Conservation (phyloP, 805 yeast genomes). For the Kodamaea laetipori region DNA sequence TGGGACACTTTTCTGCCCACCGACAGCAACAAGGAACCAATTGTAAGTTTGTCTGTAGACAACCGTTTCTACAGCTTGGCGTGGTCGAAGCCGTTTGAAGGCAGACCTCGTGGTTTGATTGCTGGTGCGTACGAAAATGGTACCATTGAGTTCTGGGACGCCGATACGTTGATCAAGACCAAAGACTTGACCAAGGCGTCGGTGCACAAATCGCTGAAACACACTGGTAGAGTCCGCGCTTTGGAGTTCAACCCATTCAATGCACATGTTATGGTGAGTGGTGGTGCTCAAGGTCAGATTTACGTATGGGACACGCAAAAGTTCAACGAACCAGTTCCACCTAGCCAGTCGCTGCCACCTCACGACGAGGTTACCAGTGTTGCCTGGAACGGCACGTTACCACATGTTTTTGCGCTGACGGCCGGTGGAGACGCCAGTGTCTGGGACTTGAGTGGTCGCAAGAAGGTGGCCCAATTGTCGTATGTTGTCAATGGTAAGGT, state of each 20-base stretch:
- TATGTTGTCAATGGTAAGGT: conserved; percentile 63
- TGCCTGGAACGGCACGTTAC: conserved; percentile 83
- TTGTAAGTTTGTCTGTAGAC: conserved; percentile 38
- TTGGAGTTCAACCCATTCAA: conserved; percentile 79
- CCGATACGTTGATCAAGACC: conserved; percentile 47
- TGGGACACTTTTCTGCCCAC: conserved; percentile 63
- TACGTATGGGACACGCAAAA: conserved; percentile 85
- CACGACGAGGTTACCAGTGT: conserved; percentile 78
- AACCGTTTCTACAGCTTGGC: conserved; percentile 70
- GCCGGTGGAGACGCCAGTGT: conserved; percentile 83
- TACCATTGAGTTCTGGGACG: conserved; percentile 75
- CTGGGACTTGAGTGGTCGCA: conserved; percentile 88
- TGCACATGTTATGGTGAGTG: conserved; percentile 73
- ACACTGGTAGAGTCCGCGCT: conserved; percentile 68
- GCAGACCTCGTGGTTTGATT: conserved; percentile 54
- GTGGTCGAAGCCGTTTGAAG: conserved; percentile 67
- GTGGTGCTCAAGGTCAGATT: conserved; percentile 87
- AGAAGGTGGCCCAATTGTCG: conserved; percentile 84
- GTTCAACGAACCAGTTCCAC: conserved; percentile 56
- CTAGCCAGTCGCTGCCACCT: conserved; percentile 80
- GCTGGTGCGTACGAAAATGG: conserved; percentile 94
- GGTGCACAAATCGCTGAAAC: conserved; percentile 57
- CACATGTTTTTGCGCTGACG: conserved; percentile 89
- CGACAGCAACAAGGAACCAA: conserved; percentile 29
- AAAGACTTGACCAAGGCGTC: conserved; percentile 45